Conservation (phyloP, 2,329 filamentous ascomycete genomes). For the Fusarium sulawesiense region DNA sequence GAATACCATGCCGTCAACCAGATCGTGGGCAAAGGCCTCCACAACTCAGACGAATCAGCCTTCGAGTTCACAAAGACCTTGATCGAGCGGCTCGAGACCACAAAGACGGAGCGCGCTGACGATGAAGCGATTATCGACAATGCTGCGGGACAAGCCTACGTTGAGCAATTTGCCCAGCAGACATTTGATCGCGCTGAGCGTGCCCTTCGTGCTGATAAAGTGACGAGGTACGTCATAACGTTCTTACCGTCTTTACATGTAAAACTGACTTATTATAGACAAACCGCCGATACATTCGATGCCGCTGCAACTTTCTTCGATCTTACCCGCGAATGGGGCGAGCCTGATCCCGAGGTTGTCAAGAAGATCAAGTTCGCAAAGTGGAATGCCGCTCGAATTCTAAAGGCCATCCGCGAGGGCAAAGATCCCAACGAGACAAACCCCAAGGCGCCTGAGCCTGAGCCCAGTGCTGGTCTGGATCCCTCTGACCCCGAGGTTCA, state of each 20-base stretch:
- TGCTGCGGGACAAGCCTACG: conserved; percentile 85
- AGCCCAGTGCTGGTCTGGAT: conserved; percentile 63
- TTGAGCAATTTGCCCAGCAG: conserved; percentile 93
- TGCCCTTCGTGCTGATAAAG: conserved; percentile 83
- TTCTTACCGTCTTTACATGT: neutral
- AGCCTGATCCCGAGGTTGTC: conserved; percentile 77
- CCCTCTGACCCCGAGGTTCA: conserved; percentile 74
- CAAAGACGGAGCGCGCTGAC: conserved; percentile 70
- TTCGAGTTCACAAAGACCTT: conserved; percentile 82
- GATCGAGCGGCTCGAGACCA: conserved; percentile 87
- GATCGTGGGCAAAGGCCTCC: conserved; percentile 83
- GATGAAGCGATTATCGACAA: conserved; percentile 91
- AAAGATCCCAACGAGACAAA: conserved; percentile 94
- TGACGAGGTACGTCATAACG: conserved; percentile 70
- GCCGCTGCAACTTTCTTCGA: conserved; percentile 94
- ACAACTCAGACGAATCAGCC: conserved; percentile 81
- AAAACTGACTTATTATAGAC: conserved; percentile 60
- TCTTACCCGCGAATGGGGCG: conserved; percentile 84
- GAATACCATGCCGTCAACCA: conserved; percentile 95
- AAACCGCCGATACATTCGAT: conserved; percentile 94
- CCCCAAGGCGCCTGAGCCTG: conserved; percentile 69
- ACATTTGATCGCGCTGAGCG: conserved; percentile 87
- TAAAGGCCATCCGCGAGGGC: conserved; percentile 89
- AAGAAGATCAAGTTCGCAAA: conserved; percentile 97
- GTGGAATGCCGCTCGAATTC: conserved; percentile 91